Percentiles rank a stretch among this genome's conserved stretches.
phyloP scores from a whole-genome alignment of 257 asterid species.

The Verbena officinalis region DNA sequence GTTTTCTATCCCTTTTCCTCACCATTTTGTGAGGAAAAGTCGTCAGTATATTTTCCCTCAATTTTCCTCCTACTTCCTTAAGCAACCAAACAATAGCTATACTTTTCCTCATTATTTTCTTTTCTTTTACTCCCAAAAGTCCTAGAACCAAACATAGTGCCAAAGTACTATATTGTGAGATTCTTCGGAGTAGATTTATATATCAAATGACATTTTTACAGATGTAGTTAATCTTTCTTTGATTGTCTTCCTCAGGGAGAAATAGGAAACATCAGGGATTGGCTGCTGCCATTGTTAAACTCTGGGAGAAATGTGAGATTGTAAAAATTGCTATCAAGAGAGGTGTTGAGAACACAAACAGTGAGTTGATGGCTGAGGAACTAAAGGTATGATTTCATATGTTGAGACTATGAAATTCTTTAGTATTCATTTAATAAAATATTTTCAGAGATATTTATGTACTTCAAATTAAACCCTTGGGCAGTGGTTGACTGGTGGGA shows the following conservation, averaged over 20 bases:
- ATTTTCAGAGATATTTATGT: conserved; percentile 29
- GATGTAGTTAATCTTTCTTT: conserved; percentile 13
- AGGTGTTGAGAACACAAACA: conserved; percentile 93
- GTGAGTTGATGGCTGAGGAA: conserved; percentile 95
- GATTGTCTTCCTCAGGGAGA: conserved; percentile 62
- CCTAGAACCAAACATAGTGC: too few species aligned
- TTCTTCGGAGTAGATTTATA: conserved; percentile 13
- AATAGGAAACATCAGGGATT: conserved; percentile 89
- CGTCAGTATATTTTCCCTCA: too few species aligned
- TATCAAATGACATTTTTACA: background rate
- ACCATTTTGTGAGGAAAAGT: too few species aligned
- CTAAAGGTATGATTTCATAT: conserved; percentile 62
- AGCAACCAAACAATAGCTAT: too few species aligned
- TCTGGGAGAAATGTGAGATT: conserved; percentile 99
- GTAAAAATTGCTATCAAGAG: conserved; percentile 92
- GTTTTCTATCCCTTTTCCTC: too few species aligned
- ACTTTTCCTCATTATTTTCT: too few species aligned
- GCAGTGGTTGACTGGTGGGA: conserved; percentile 95
- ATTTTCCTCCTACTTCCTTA: too few species aligned
- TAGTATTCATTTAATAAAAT: conserved; percentile 12
- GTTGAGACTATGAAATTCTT: conserved; percentile 13
- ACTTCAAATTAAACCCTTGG: conserved; percentile 47
- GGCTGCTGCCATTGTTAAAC: conserved; percentile 89
- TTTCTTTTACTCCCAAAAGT: too few species aligned
- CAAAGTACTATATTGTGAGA: conserved; percentile 8